A percentile compares a stretch with the other conserved stretches of the same genome.
phyloP scores from a whole-genome alignment of 2,329 filamentous ascomycete genomes.

The Dryadomyces sulphureus region DNA sequence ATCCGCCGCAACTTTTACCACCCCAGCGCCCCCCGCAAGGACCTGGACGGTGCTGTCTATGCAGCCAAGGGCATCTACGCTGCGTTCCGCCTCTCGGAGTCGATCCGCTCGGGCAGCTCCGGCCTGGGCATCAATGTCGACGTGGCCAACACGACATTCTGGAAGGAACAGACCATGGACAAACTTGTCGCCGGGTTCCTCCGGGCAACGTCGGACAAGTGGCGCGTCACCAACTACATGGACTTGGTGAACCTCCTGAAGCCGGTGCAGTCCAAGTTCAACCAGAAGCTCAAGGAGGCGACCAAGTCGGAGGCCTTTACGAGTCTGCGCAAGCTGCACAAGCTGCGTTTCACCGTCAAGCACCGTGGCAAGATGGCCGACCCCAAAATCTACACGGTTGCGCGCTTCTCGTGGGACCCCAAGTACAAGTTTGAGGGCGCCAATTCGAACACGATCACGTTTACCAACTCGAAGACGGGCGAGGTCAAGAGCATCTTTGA shows the following conservation, averaged over 20 bases:
- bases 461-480: conserved; percentile 35
- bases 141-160: conserved; percentile 85
- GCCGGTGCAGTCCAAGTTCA: conserved; percentile 17
- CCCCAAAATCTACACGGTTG: conserved; percentile 35
- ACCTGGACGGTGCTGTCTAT: conserved; percentile 44
- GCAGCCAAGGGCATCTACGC: conserved; percentile 84
- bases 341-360: conserved; percentile 39
- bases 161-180: conserved; percentile 33
- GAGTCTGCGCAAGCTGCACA: conserved; percentile 36
- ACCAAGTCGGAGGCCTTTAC: conserved; percentile 36
- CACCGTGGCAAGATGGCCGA: conserved; percentile 34
- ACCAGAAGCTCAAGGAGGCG: conserved; percentile 11
- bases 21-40: conserved; percentile 26
- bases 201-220: conserved; percentile 12
- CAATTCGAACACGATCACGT: conserved; percentile 35
- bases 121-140: conserved; percentile 76
- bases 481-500: conserved; percentile 32
- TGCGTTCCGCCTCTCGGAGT: conserved; percentile 61
- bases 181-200: conserved; percentile 19
- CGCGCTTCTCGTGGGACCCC: conserved; percentile 32
- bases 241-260: conserved; percentile 18
- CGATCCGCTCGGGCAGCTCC: conserved; percentile 29
- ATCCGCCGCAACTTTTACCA: conserved; percentile 80
- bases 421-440: conserved; percentile 29
- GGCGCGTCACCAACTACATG: conserved; percentile 10